Evolutionary conservation across 495 filamentous ascomycete species (phyloP), one percentile per base, ranked within the genome.

Genomic region (Aspergillus olivimuriae): DNA sequence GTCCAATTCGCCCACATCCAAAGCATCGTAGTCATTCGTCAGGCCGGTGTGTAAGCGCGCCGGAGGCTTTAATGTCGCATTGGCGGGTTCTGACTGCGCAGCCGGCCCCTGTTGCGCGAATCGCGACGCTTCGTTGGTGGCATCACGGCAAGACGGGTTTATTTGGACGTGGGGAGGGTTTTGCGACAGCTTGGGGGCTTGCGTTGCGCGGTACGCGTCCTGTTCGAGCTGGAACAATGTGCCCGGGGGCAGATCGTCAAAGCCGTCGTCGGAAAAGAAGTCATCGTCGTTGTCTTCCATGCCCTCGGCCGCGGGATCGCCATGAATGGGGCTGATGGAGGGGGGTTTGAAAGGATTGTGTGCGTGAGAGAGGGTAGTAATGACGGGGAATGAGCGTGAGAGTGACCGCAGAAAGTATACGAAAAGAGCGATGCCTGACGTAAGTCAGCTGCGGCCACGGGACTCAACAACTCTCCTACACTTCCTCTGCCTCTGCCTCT

Each of bases 271-370:
- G 47, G 72, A 80, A 63, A 82, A 83, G 57, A 70, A 73, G 41
- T 82, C 81, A 59, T 83, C 79, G 52, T 76, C 77, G 67, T 65
- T 66, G 47, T 67, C 65, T 56, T 76, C 76, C 77, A 80, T 81
- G 59, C 70, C 71, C 66, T 39, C 53, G 32, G 44, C 55, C 21
- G 21, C 47, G 50, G 38, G 48, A 44, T 57, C 56, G 68, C 67
- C 72, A 69, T 73, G 66, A 71, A 70, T n/a, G n/a, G n/a, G 60
- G 48, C 41, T 32, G 42, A 32, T 9, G 22, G 10, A 18, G 31
- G 34, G 16, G 16, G 14, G 15, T 22, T 28, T 16, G 23, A 33
- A 36, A 35, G 47, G 30, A 54, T 42, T 36, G 43, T 6, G 30
- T 21, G 34, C 31, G 41, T 28, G 33, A 34, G 24, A 28, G 24